These are phyloP conservation scores for Phytophthora sp. DNA, from an alignment of 352 stramenopile genomes.

Conservation along the genomic window DNA sequence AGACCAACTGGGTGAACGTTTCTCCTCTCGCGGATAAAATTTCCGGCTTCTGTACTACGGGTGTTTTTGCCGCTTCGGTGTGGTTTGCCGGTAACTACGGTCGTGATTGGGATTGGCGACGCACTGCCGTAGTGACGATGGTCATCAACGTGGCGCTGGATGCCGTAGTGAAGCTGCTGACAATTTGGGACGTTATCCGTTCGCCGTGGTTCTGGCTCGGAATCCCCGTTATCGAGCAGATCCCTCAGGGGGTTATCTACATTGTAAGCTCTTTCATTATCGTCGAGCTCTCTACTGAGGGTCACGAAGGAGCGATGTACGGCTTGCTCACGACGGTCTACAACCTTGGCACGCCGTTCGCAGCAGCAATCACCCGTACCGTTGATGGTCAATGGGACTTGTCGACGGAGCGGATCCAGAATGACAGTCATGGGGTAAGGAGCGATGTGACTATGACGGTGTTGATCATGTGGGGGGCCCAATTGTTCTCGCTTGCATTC, in stretches of 20 bases:
- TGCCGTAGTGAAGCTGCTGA: constrained; percentile 41
- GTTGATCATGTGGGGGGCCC: constrained; percentile 58
- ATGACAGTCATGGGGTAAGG: constrained; percentile 50
- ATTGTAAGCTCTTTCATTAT: constrained; percentile 66
- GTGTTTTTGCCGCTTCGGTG: constrained; percentile 40
- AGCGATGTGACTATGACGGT: constrained; percentile 58
- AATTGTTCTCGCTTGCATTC: constrained; percentile 57
- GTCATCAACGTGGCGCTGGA: constrained; percentile 46
- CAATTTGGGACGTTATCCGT: constrained; percentile 59
- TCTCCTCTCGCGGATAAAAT: constrained; percentile 49
- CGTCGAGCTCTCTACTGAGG: constrained; percentile 60
- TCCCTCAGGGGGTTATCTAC: constrained; percentile 59
- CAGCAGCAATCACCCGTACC: constrained; percentile 46
- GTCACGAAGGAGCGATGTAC: constrained; percentile 70
- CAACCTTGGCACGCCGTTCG: constrained; percentile 58
- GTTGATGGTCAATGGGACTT: constrained; percentile 50
- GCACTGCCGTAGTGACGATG: constrained; percentile 37
- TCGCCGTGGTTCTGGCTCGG: constrained; percentile 60
- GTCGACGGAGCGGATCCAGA: constrained; percentile 52
- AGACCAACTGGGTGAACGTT: constrained; percentile 52
- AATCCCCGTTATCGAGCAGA: constrained; percentile 48
- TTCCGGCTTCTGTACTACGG: constrained; percentile 33
- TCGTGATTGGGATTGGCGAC: constrained; percentile 65
- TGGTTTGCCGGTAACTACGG: constrained; percentile 60
- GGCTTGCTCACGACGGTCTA: constrained; percentile 67